These are phyloP conservation scores for Fusarium pseudograminearum DNA, from an alignment of 2,329 filamentous ascomycete genomes.

Conservation along the genomic window DNA sequence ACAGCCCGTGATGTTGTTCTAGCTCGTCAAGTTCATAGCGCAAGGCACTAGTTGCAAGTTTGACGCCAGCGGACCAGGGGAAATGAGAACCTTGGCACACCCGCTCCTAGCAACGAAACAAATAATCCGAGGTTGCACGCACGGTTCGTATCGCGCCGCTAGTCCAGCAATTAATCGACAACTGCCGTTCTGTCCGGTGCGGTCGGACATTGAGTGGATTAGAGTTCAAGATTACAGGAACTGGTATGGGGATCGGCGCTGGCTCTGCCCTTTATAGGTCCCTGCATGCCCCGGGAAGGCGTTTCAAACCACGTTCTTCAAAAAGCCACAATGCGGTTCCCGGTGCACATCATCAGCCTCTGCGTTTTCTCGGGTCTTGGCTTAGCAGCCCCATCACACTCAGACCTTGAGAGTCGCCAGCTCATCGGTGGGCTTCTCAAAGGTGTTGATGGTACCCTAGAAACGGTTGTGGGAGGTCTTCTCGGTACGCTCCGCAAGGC, in stretches of 20 bases:
- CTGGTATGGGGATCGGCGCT: neutral
- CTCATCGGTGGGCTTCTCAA: neutral
- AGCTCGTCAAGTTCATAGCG: neutral
- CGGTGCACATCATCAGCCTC: neutral
- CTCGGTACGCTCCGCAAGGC: neutral
- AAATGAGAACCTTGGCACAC: neutral
- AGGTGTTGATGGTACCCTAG: neutral
- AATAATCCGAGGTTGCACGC: neutral
- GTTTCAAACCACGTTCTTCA: neutral
- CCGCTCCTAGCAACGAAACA: neutral
- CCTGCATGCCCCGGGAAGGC: neutral
- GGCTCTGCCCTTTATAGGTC: neutral
- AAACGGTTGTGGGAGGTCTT: neutral
- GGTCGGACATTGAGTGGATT: neutral
- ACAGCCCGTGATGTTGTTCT: neutral
- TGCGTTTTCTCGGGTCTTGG: neutral
- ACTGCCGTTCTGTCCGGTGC: neutral
- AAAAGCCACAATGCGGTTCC: neutral
- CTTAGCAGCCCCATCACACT: neutral
- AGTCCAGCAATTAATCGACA: neutral
- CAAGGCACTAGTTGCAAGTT: conserved; percentile 1
- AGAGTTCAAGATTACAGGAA: neutral
- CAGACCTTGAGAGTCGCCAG: neutral
- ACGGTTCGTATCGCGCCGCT: neutral
- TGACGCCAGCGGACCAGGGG: neutral